A percentile compares a stretch with the other conserved stretches of the same genome.
Conservation (phyloP, 2,329 filamentous ascomycete species). For the Talaromyces funiculosus region DNA sequence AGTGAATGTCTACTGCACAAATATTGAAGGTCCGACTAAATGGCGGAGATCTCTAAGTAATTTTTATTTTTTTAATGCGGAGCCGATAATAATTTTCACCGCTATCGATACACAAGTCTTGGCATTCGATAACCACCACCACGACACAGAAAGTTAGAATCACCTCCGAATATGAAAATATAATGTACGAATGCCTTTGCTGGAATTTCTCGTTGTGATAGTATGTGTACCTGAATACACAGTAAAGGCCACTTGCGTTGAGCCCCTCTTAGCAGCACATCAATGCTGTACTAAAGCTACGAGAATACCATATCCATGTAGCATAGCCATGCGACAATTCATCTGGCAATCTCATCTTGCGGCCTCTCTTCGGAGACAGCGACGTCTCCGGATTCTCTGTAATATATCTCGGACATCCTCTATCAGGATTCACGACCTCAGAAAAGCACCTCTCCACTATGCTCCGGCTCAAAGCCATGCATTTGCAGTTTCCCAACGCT, state of each 20-base stretch:
- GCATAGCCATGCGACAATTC: not conserved
- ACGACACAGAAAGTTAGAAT: no score
- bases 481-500: slow-evolving; percentile 65
- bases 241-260: not conserved
- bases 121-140: slow-evolving; percentile 16
- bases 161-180: no score
- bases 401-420: not conserved
- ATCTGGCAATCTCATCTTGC: not conserved
- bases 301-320: not conserved
- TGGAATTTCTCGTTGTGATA: not conserved
- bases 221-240: not conserved
- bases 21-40: not conserved
- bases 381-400: not conserved
- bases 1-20: not conserved
- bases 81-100: slow-evolving; percentile 22
- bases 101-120: slow-evolving; percentile 29
- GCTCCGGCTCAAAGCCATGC: slow-evolving; percentile 84
- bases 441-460: slow-evolving; percentile 66
- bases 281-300: not conserved
- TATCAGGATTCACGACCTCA: slow-evolving; percentile 34
- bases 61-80: slow-evolving; percentile 21
- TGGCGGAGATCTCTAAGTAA: slow-evolving; percentile 9
- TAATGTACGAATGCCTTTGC: not conserved
- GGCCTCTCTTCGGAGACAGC: not conserved
- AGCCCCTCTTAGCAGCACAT: not conserved